A percentile compares a stretch with the other conserved stretches of the same genome.
Conservation (phyloP, 1,139 yeast species). For the Saccharomyces hybrid region DNA sequence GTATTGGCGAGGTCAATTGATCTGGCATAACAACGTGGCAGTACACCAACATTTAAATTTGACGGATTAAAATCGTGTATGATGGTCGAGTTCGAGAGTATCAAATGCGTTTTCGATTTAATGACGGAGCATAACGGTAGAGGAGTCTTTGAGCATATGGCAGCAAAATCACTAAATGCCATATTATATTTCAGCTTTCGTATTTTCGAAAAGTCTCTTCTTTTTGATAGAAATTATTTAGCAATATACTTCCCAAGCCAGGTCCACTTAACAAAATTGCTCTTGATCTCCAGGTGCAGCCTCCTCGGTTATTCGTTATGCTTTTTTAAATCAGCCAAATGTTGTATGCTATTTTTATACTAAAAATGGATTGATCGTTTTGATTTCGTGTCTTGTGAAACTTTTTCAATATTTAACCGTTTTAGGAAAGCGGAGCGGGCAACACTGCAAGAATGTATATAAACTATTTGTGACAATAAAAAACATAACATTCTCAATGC, state of each 20-base stretch:
- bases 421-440: neutral
- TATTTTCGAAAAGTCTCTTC: neutral
- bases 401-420: neutral
- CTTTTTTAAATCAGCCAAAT: neutral
- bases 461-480: neutral
- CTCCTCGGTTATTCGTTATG: neutral
- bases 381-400: constrained; percentile 1
- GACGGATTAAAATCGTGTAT: constrained; percentile 21
- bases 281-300: neutral
- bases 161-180: constrained; percentile 63
- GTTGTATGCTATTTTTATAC: neutral
- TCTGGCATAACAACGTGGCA: constrained; percentile 77
- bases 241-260: neutral
- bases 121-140: constrained; percentile 58
- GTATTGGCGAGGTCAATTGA: constrained; percentile 85
- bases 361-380: neutral
- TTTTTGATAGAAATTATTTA: neutral
- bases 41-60: constrained; percentile 41
- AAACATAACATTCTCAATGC: neutral
- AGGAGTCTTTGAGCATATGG: constrained; percentile 59
- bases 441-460: neutral
- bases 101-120: constrained; percentile 23
- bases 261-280: neutral
- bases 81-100: constrained; percentile 19
- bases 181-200: constrained; percentile 16